phyloP scores from a whole-genome alignment of 2,329 filamentous ascomycete genomes.

The Alternaria solani region DNA sequence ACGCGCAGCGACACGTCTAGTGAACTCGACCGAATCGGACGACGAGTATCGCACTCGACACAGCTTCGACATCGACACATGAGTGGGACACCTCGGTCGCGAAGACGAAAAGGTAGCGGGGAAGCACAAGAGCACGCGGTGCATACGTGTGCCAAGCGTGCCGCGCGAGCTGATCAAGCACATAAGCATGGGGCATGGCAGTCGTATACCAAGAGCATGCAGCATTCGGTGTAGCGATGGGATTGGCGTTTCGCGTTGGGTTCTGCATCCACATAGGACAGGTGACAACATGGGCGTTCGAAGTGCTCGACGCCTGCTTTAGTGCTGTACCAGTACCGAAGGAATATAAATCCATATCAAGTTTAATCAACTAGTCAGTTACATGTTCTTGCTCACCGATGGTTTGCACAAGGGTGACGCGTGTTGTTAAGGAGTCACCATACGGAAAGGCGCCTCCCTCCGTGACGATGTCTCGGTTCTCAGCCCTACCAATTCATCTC shows the following conservation, averaged over 20 bases:
- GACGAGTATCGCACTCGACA: not conserved
- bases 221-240: not conserved
- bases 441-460: not conserved
- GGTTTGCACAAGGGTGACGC: not conserved
- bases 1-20: not conserved
- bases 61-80: not conserved
- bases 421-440: not conserved
- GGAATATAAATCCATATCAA: not conserved
- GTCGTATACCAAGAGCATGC: slow-evolving; percentile 3
- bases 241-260: not conserved
- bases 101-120: not conserved
- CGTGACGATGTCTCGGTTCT: not conserved
- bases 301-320: slow-evolving; percentile 27
- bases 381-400: accelerated
- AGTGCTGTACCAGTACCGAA: slow-evolving; percentile 1
- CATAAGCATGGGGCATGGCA: not conserved
- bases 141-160: not conserved
- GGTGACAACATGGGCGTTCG: slow-evolving; percentile 20
- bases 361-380: not conserved
- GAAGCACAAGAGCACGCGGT: not conserved
- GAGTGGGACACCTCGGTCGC: not conserved
- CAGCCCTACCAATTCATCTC: not conserved
- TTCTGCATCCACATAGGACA: not conserved
- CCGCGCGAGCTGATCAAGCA: not conserved
- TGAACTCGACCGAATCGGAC: not conserved